Percentiles rank a stretch among this genome's conserved stretches.
Conservation (phyloP, 306 rosid genomes). For the Inga leiocalycina region DNA sequence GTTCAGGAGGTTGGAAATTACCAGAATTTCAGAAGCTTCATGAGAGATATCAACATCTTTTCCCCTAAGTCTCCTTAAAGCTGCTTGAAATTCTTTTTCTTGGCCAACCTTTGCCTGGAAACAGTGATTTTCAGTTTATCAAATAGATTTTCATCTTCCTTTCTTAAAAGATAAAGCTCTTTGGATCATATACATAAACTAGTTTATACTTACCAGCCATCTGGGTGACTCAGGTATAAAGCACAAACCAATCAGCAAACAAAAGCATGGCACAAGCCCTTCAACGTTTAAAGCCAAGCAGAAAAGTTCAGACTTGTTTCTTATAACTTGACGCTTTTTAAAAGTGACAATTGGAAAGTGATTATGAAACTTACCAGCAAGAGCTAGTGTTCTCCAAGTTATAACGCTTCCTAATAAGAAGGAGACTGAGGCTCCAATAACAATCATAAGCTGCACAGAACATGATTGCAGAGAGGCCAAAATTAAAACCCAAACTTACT, state of each 20-base stretch:
- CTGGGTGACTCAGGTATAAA: conserved; percentile 88
- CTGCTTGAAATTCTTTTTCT: conserved; percentile 51
- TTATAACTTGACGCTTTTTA: background rate
- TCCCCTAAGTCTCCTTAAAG: conserved; percentile 71
- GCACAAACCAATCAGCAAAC: conserved; percentile 63
- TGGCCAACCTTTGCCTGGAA: conserved; percentile 72
- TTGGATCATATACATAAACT: conserved; percentile 1
- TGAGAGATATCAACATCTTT: conserved; percentile 50
- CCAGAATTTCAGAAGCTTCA: conserved; percentile 76
- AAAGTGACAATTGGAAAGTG: conserved; percentile 5
- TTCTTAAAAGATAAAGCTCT: background rate
- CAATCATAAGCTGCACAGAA: conserved; percentile 65
- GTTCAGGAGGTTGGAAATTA: conserved; percentile 38
- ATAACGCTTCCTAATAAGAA: conserved; percentile 65
- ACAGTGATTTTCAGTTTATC: background rate
- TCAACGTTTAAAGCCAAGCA: conserved; percentile 39
- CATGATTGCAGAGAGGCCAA: conserved; percentile 18
- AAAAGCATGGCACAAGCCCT: conserved; percentile 72
- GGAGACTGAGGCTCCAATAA: conserved; percentile 67
- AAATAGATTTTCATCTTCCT: conserved; percentile 17
- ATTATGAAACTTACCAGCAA: conserved; percentile 46
- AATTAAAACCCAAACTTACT: conserved; percentile 6
- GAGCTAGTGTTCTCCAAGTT: conserved; percentile 63
- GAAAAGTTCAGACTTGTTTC: background rate
- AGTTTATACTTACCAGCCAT: conserved; percentile 63